A percentile compares a stretch with the other conserved stretches of the same genome.
Conservation (phyloP, 2,329 filamentous ascomycete genomes). For the Apiospora arundinis region DNA sequence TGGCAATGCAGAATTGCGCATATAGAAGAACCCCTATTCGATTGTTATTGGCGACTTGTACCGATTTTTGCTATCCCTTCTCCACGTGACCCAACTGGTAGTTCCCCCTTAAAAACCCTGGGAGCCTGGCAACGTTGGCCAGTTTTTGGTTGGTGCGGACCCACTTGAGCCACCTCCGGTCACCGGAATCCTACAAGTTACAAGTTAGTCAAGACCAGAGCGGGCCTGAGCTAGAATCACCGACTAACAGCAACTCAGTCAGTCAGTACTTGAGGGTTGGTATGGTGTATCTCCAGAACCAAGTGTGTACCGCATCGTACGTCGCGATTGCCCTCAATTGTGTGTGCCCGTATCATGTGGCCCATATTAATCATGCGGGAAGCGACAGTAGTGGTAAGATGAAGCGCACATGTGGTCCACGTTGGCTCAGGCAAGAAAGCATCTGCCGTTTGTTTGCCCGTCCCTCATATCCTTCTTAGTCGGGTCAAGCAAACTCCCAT, state of each 20-base stretch:
- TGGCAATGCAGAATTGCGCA: background rate
- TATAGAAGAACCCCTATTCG: background rate
- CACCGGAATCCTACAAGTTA: background rate
- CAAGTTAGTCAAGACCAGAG: slow-evolving; percentile 7
- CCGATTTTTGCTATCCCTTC: background rate
- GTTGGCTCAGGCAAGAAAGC: background rate
- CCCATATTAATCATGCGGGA: slow-evolving; percentile 5
- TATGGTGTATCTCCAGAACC: too few relatives aligned
- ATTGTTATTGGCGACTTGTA: background rate
- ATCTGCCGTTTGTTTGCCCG: background rate
- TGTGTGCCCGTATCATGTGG: background rate
- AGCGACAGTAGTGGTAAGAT: background rate
- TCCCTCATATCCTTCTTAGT: background rate
- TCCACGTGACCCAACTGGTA: background rate
- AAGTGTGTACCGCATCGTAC: background rate
- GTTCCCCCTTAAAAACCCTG: background rate
- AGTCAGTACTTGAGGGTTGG: too few relatives aligned
- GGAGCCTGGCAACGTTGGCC: background rate
- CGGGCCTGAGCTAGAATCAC: background rate
- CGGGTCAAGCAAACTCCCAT: background rate
- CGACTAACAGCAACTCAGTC: background rate
- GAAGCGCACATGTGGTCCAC: background rate
- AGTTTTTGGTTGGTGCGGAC: background rate
- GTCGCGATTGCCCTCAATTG: background rate
- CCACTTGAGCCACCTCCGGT: slow-evolving; percentile 5